Conservation (phyloP, 2,329 filamentous ascomycete species). For the Botrytis pseudocinerea region DNA sequence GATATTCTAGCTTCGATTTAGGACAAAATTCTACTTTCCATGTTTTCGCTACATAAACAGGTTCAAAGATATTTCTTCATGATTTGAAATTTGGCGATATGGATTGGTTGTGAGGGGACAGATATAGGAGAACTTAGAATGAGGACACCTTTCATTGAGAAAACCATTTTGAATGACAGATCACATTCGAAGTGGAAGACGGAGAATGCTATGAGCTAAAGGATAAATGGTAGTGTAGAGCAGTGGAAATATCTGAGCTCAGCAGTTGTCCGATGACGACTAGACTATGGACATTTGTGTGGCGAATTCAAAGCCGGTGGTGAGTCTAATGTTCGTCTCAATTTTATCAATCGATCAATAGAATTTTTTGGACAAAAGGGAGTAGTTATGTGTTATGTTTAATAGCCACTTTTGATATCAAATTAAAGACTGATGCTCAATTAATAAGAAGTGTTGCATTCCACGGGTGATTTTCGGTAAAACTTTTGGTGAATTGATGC, state of each 20-base stretch:
- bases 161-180: background rate
- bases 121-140: background rate
- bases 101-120: background rate
- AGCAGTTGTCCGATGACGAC: background rate
- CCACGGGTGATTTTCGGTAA: background rate
- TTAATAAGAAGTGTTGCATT: background rate
- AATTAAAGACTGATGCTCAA: background rate
- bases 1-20: background rate
- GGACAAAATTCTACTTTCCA: rapidly evolving
- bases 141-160: background rate
- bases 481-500: background rate
- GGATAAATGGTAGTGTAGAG: background rate
- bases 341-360: background rate
- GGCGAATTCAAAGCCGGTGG: background rate
- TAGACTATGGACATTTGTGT: background rate
- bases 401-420: background rate
- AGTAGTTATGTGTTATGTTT: background rate
- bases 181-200: background rate
- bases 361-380: background rate
- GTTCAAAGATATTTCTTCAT: background rate
- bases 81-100: background rate
- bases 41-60: background rate
- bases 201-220: background rate
- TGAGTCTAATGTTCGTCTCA: background rate
- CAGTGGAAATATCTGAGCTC: background rate